Percentiles rank a stretch among this genome's conserved stretches.
These are phyloP conservation scores for Fusarium begoniae DNA, from an alignment of 2,329 filamentous ascomycete genomes.

Conservation along the genomic window DNA sequence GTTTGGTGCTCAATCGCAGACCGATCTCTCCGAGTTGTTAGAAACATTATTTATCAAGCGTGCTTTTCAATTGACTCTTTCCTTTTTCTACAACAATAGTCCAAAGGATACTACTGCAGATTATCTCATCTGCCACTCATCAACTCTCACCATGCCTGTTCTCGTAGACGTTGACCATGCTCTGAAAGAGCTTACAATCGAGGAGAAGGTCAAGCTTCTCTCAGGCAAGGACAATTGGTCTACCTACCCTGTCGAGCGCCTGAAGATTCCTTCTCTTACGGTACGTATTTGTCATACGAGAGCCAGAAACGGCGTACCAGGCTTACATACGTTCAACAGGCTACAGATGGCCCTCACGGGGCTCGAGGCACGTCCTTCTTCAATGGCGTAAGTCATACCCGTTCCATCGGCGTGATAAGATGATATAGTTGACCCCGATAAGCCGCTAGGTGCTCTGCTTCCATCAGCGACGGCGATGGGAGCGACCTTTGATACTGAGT, in stretches of 20 bases:
- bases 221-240: constrained; percentile 8
- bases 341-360: constrained; percentile 28
- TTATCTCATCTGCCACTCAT: too few species aligned
- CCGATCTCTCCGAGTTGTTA: too few species aligned
- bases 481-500: constrained; percentile 64
- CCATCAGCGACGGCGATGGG: background rate
- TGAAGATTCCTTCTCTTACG: background rate
- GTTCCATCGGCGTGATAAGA: too few species aligned
- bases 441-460: background rate
- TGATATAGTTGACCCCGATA: background rate
- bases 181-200: constrained; percentile 2
- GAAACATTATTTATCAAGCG: too few species aligned
- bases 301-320: background rate
- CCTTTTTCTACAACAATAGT: too few species aligned
- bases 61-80: too few species aligned
- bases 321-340: background rate
- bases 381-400: constrained; percentile 38
- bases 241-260: background rate
- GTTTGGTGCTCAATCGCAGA: too few species aligned
- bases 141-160: too few species aligned
- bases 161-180: background rate
- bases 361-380: constrained; percentile 25
- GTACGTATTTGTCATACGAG: background rate
- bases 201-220: constrained; percentile 20
- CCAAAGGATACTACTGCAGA: too few species aligned